These are phyloP conservation scores for Groenewaldozyma salmanticensis DNA, from an alignment of 805 yeast genomes.

Conservation along the genomic window DNA sequence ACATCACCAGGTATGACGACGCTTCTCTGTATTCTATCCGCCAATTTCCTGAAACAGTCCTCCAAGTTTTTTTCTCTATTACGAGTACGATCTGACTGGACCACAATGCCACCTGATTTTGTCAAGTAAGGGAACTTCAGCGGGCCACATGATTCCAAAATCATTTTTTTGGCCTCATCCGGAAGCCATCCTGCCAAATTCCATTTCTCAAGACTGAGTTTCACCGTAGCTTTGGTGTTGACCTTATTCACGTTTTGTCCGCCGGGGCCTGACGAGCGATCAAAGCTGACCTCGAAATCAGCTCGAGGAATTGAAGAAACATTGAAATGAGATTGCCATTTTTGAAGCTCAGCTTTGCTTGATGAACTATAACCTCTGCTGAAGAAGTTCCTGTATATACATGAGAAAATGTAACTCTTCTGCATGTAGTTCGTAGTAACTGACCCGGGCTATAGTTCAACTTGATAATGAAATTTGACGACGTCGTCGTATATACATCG, in stretches of 20 bases:
- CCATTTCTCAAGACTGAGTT: constrained; percentile 37
- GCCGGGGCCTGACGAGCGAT: constrained; percentile 74
- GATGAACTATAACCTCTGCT: no score
- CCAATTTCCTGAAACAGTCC: constrained; percentile 52
- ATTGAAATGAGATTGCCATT: constrained; percentile 34
- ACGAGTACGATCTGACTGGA: constrained; percentile 53
- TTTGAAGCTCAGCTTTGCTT: constrained; percentile 13
- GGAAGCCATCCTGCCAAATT: constrained; percentile 53
- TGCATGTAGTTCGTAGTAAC: no score
- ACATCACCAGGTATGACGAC: constrained; percentile 42
- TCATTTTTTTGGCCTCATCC: constrained; percentile 34
- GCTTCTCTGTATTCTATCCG: constrained; percentile 38
- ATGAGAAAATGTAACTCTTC: no score
- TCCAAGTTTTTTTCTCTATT: constrained; percentile 48
- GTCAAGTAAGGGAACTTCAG: constrained; percentile 46
- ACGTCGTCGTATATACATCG: no score
- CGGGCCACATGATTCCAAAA: constrained; percentile 22
- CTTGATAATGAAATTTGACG: no score
- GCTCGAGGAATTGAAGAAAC: constrained; percentile 34
- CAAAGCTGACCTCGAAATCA: constrained; percentile 36
- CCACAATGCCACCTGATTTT: constrained; percentile 43
- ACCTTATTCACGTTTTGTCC: constrained; percentile 79
- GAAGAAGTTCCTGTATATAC: no score
- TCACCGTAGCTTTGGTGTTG: constrained; percentile 54
- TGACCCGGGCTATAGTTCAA: no score